Evolutionary conservation across 148 eudicot species (phyloP).

Genomic region (Rhododendron ferrugineum): DNA sequence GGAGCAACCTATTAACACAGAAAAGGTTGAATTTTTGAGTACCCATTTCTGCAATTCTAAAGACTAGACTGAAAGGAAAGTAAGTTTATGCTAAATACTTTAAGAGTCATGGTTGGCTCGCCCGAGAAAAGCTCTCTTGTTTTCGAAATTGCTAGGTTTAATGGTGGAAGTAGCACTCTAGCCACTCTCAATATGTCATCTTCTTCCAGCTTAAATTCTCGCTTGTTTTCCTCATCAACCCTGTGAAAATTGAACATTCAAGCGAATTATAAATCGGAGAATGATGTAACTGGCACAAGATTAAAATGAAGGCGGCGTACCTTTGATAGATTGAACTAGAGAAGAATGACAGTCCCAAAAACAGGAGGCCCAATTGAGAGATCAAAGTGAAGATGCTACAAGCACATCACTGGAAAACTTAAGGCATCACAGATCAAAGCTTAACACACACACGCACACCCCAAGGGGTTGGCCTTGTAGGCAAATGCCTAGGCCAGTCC

Average conservation of each 20-base stretch:
- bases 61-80: background rate
- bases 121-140: conserved; percentile 75
- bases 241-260: conserved; percentile 23
- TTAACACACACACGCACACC: background rate
- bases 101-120: conserved; percentile 89
- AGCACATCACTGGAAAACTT: conserved; percentile 6
- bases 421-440: background rate
- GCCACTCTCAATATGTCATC: conserved; percentile 61
- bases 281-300: background rate
- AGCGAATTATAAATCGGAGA: background rate
- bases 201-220: conserved; percentile 51
- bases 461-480: too few species aligned
- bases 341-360: conserved; percentile 67
- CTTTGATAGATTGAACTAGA: conserved; percentile 59
- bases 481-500: too few species aligned
- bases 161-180: conserved; percentile 59
- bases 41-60: background rate
- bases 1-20: conserved; percentile 49
- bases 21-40: background rate
- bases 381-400: conserved; percentile 65
- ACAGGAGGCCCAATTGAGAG: conserved; percentile 75
- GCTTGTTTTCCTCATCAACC: conserved; percentile 22
- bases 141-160: conserved; percentile 60
- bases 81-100: conserved; percentile 35
- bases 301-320: conserved; percentile 18